Conservation (phyloP, 768 basidiomycete species). For the Russula sp. region DNA sequence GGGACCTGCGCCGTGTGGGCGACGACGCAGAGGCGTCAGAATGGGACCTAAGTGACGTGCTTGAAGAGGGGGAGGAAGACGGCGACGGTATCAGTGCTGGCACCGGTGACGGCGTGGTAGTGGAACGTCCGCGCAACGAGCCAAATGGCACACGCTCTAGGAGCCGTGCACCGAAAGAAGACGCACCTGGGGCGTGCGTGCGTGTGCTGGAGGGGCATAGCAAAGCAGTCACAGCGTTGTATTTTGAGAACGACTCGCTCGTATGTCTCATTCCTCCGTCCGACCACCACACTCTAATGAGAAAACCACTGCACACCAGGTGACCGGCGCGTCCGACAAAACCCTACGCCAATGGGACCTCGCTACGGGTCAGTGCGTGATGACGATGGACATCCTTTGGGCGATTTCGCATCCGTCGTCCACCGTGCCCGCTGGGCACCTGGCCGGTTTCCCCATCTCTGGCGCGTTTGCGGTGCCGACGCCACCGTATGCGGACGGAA, state of each 20-base stretch:
- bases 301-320: conserved; percentile 40
- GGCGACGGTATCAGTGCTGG: conserved; percentile 26
- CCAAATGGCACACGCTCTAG: conserved; percentile 32
- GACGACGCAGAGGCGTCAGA: conserved; percentile 55
- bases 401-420: conserved; percentile 90
- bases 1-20: conserved; percentile 85
- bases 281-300: neutral
- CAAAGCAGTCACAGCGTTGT: conserved; percentile 86
- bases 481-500: conserved; percentile 83
- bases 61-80: conserved; percentile 52
- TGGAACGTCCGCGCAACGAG: conserved; percentile 33
- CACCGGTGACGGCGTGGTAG: conserved; percentile 27
- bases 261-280: conserved; percentile 37
- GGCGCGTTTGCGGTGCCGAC: conserved; percentile 75
- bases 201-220: conserved; percentile 84
- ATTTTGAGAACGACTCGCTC: conserved; percentile 91
- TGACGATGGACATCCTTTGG: conserved; percentile 99
- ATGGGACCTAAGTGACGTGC: conserved; percentile 51
- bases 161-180: conserved; percentile 22
- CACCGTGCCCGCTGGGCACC: conserved; percentile 32
- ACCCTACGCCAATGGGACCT: conserved; percentile 99
- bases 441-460: conserved; percentile 43
- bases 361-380: conserved; percentile 92
- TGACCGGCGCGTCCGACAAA: conserved; percentile 97
- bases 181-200: conserved; percentile 48